Evolutionary conservation across 2,329 filamentous ascomycete species (phyloP), one percentile per base, ranked within the genome.

Genomic region (Fusarium vanettenii): DNA sequence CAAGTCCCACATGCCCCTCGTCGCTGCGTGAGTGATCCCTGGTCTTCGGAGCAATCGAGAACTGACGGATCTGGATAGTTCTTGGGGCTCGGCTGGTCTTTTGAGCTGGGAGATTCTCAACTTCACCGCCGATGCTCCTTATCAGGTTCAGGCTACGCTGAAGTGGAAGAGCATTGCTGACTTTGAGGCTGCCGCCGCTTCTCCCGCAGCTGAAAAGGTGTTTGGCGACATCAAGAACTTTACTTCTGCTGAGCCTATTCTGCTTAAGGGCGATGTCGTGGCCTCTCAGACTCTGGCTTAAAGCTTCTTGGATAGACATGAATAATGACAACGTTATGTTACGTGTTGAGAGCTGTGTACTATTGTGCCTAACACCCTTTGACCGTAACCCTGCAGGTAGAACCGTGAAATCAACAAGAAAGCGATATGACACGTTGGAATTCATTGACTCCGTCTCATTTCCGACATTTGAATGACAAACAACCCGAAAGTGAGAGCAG

Each of bases 1-100:
- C 9, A 70, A 75, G 52, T 78, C 62, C 33, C 78, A 80, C 45
- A 79, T 80, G 78, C 76, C 78, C 60, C 73, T 80, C 13, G 76
- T 75, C 10, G 35, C 62, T 29, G 48, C 67, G 78, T 79, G 63
- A 63, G 76, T 76, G 20, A 27, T 14, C n/a, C 37, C 8, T 20
- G 37, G 5, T 2, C 29, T 29, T 5, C 27, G 18, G 9, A 13
- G 22, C 2, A 27, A 27, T 25, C 37, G 25, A 11, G 18, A 16
- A 41, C 52, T 67, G 31, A 48, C 67, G 52, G 14, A 43, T 6
- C 4, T 63, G 13, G 43, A 11, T 29, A 80, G 79, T 4, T 64
- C 50, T 20, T 80, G 77, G 76, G 61, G 66, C 3, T 16, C 69
- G 2, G 14, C 52, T 8, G 79, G 79, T 31, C 70, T 80, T 35